Percentiles rank a stretch among this genome's conserved stretches.
Conservation (phyloP, 208 protist genomes). For the Crithidia bombi region DNA sequence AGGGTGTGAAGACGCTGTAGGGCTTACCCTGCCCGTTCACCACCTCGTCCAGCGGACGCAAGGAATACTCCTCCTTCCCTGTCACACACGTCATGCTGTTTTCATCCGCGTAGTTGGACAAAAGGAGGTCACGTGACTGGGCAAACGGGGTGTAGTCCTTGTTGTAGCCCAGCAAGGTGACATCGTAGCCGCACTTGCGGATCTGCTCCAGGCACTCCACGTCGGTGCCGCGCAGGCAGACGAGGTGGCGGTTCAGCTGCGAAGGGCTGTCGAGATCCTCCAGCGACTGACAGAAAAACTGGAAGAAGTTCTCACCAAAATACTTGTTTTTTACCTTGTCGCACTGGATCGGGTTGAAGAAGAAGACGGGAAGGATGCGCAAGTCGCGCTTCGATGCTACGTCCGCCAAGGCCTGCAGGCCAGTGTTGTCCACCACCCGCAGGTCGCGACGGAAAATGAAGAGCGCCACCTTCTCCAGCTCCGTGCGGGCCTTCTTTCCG, state of each 20-base stretch:
- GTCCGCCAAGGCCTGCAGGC: constrained; percentile 45
- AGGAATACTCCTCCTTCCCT: constrained; percentile 54
- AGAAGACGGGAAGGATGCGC: constrained; percentile 66
- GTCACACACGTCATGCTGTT: constrained; percentile 41
- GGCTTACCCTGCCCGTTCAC: constrained; percentile 38
- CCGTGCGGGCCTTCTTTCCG: constrained; percentile 20
- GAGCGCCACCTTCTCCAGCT: constrained; percentile 42
- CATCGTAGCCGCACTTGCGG: constrained; percentile 41
- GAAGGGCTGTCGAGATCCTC: constrained; percentile 48
- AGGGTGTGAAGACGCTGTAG: constrained; percentile 82
- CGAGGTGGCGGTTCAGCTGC: constrained; percentile 61
- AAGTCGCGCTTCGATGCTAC: constrained; percentile 29
- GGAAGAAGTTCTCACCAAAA: constrained; percentile 69
- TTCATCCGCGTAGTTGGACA: constrained; percentile 44
- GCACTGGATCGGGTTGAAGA: constrained; percentile 79
- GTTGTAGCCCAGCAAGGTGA: constrained; percentile 70
- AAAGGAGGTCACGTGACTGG: constrained; percentile 44
- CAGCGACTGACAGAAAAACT: constrained; percentile 74
- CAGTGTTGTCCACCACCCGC: constrained; percentile 74
- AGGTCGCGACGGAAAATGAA: constrained; percentile 82
- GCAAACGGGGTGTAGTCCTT: constrained; percentile 81
- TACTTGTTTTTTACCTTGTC: constrained; percentile 65
- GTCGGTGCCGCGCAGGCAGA: constrained; percentile 70
- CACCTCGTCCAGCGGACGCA: constrained; percentile 56
- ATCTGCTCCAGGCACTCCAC: constrained; percentile 48